Evolutionary conservation across 495 filamentous ascomycete species (phyloP).

Genomic region (Hyaloscypha variabilis): DNA sequence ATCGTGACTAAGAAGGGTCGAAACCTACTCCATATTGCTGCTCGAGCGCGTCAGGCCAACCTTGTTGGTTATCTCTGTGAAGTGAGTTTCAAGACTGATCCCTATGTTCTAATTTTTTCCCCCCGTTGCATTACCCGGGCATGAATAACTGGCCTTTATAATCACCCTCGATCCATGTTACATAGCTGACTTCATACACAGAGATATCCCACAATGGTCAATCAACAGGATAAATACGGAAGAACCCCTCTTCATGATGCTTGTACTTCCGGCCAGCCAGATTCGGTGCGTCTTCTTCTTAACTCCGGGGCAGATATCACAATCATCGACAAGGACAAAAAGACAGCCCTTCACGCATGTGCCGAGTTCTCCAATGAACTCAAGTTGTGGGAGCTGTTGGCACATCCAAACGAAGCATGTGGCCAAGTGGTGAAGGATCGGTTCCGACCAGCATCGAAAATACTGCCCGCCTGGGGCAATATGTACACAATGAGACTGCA

Average conservation of each 20-base stretch:
- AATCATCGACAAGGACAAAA: constrained; percentile 7
- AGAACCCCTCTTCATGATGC: constrained; percentile 40
- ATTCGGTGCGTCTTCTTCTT: constrained; percentile 40
- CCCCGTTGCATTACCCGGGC: no score
- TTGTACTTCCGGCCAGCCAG: constrained; percentile 41
- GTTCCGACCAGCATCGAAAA: background rate
- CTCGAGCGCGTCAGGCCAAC: constrained; percentile 39
- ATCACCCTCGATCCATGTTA: background rate
- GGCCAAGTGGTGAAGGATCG: constrained; percentile 7
- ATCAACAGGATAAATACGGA: constrained; percentile 30
- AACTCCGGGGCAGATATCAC: constrained; percentile 35
- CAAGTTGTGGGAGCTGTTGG: constrained; percentile 7
- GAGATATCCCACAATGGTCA: constrained; percentile 11
- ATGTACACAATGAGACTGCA: background rate
- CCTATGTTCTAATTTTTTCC: background rate
- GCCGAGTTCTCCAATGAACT: constrained; percentile 23
- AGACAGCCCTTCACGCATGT: constrained; percentile 31
- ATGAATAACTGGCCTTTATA: no score
- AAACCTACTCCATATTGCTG: constrained; percentile 45
- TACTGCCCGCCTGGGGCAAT: background rate
- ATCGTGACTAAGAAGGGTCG: constrained; percentile 34
- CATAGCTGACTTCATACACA: background rate
- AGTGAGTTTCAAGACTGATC: background rate
- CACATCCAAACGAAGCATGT: background rate
- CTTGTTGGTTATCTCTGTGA: constrained; percentile 39